Evolutionary conservation across 1,139 yeast species (phyloP).

Genomic region (Hansenula lynferdii): DNA sequence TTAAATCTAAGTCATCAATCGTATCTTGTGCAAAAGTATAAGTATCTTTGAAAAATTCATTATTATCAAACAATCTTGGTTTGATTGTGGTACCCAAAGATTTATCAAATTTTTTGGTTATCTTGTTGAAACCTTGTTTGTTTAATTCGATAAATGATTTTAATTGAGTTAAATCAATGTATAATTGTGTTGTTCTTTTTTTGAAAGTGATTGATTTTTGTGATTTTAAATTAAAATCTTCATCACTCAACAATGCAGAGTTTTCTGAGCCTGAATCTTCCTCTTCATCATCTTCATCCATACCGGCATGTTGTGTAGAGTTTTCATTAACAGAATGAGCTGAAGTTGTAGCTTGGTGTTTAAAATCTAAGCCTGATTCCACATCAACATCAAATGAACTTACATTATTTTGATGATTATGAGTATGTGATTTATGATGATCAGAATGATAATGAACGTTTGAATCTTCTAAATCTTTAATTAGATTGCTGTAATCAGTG

Average conservation of each 20-base stretch:
- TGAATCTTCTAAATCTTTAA: constrained; percentile 36
- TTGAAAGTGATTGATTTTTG: constrained; percentile 47
- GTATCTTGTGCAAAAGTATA: constrained; percentile 45
- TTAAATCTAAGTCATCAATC: constrained; percentile 37
- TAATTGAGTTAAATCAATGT: constrained; percentile 57
- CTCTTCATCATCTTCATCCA: constrained; percentile 28
- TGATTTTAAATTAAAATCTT: constrained; percentile 30
- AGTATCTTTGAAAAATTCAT: constrained; percentile 37
- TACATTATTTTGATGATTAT: constrained; percentile 18
- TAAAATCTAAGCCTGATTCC: constrained; percentile 9
- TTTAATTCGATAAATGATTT: constrained; percentile 64
- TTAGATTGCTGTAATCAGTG: constrained; percentile 44
- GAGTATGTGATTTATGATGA: constrained; percentile 12
- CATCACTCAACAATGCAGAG: constrained; percentile 30
- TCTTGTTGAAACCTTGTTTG: constrained; percentile 63
- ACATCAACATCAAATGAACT: constrained; percentile 16
- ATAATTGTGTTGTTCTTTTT: constrained; percentile 51
- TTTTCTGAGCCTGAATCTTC: constrained; percentile 27
- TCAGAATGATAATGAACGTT: constrained; percentile 13
- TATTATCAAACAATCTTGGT: constrained; percentile 37
- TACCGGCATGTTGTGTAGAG: constrained; percentile 18
- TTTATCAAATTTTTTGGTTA: constrained; percentile 67
- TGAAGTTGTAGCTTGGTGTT: background rate
- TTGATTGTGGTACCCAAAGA: constrained; percentile 47
- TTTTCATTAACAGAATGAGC: background rate